These are phyloP conservation scores for Globisporangium paddicum DNA, from an alignment of 352 stramenopile genomes.

Conservation along the genomic window DNA sequence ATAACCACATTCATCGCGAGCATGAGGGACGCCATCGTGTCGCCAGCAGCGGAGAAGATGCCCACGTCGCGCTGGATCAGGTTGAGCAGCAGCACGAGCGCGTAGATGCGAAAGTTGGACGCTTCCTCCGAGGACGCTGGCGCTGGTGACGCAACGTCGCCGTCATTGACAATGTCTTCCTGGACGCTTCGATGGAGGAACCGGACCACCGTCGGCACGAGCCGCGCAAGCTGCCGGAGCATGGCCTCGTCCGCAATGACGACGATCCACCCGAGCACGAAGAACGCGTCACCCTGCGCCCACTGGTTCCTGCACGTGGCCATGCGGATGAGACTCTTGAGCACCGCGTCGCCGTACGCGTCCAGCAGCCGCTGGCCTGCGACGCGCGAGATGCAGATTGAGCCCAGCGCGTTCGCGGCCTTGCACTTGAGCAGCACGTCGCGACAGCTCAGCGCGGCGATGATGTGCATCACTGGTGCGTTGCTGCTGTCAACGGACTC, in stretches of 20 bases:
- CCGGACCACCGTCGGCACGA: slow-evolving; percentile 40
- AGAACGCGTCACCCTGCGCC: slow-evolving; percentile 70
- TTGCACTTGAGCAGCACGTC: slow-evolving; percentile 82
- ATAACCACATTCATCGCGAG: slow-evolving; percentile 7
- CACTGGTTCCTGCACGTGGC: slow-evolving; percentile 65
- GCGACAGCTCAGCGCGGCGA: slow-evolving; percentile 40
- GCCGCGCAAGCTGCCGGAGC: slow-evolving; percentile 28
- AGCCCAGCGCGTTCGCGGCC: slow-evolving; percentile 64
- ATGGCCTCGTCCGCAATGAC: slow-evolving; percentile 57
- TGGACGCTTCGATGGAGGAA: slow-evolving; percentile 41
- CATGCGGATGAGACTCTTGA: slow-evolving; percentile 47
- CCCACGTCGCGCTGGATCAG: slow-evolving; percentile 50
- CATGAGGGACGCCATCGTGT: background rate
- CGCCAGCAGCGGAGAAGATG: slow-evolving; percentile 15
- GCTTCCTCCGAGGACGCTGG: slow-evolving; percentile 37
- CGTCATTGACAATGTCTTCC: background rate
- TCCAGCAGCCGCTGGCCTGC: slow-evolving; percentile 60
- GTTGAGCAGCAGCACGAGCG: slow-evolving; percentile 71
- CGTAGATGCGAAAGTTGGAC: slow-evolving; percentile 67
- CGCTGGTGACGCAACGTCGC: background rate
- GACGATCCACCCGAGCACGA: slow-evolving; percentile 68
- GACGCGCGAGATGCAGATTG: slow-evolving; percentile 68
- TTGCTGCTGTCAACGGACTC: background rate
- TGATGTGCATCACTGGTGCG: slow-evolving; percentile 27
- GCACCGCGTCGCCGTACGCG: slow-evolving; percentile 28